phyloP scores from a whole-genome alignment of 2,329 filamentous ascomycete species.

The Cercospora sojina region DNA sequence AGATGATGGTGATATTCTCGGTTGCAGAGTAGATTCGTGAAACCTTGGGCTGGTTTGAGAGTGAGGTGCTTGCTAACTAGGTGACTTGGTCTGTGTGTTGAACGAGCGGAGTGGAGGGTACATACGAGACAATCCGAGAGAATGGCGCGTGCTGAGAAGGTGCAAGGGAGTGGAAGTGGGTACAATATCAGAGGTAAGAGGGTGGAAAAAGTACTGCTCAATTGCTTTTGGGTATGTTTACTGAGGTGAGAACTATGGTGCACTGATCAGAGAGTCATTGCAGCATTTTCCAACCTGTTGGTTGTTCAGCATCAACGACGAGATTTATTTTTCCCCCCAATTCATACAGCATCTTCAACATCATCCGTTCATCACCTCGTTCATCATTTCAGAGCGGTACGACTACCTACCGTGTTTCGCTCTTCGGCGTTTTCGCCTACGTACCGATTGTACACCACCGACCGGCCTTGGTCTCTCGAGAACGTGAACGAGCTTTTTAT shows the following conservation, averaged over 20 bases:
- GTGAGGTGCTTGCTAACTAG: neutral
- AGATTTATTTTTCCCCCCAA: too few relatives aligned
- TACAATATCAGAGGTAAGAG: neutral
- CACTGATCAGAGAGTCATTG: neutral
- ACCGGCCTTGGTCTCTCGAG: too few relatives aligned
- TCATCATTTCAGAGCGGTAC: too few relatives aligned
- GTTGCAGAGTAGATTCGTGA: neutral
- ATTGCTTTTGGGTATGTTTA: neutral
- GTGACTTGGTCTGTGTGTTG: neutral
- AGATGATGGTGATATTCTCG: neutral
- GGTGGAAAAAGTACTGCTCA: neutral
- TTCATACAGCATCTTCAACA: neutral
- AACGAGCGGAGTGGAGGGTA: neutral
- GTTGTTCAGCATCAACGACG: neutral
- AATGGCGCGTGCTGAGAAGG: neutral
- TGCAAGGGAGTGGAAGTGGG: neutral
- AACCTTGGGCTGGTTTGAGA: neutral
- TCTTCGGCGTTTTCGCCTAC: neutral
- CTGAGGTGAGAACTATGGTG: neutral
- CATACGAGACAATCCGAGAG: neutral
- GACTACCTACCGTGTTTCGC: neutral
- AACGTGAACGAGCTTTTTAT: neutral
- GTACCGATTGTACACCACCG: neutral
- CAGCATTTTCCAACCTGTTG: neutral
- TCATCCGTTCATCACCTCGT: too few relatives aligned